phyloP scores from a whole-genome alignment of 2,329 filamentous ascomycete genomes.

The Fusarium sp. region DNA sequence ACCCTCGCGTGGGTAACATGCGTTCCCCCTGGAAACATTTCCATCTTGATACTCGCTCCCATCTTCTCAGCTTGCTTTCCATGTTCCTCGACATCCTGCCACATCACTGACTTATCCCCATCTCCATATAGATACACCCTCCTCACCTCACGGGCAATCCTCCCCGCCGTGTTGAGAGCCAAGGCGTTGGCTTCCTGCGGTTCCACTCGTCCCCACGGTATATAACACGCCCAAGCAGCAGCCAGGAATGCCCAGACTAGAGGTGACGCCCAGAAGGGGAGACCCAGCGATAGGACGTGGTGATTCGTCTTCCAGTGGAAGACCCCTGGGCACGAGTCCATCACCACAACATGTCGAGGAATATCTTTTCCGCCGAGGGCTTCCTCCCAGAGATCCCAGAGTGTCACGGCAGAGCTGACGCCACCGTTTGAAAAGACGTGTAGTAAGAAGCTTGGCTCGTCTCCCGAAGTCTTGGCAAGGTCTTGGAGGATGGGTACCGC shows the following conservation, averaged over 20 bases:
- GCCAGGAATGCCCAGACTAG: conserved; percentile 51
- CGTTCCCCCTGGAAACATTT: conserved; percentile 59
- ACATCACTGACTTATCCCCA: conserved; percentile 60
- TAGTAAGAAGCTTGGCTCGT: conserved; percentile 52
- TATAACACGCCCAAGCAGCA: conserved; percentile 47
- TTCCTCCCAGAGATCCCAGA: conserved; percentile 37
- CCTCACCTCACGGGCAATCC: conserved; percentile 53
- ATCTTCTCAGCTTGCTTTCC: conserved; percentile 53
- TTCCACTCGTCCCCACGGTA: conserved; percentile 45
- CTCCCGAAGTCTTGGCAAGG: conserved; percentile 34
- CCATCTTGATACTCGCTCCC: conserved; percentile 57
- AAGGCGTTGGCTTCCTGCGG: conserved; percentile 50
- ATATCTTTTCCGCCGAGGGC: conserved; percentile 43
- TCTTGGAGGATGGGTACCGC: conserved; percentile 55
- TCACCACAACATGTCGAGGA: conserved; percentile 57
- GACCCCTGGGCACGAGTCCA: conserved; percentile 63
- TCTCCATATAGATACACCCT: conserved; percentile 66
- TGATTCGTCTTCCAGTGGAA: conserved; percentile 54
- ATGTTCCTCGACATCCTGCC: conserved; percentile 61
- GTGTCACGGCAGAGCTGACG: conserved; percentile 54
- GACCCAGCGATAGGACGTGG: conserved; percentile 51
- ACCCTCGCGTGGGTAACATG: conserved; percentile 64
- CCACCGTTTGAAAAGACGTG: conserved; percentile 68
- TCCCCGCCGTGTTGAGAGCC: conserved; percentile 51
- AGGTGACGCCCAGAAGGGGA: conserved; percentile 50